Base-by-base conservation (phyloP, 2,329 filamentous ascomycete genomes). In the Rugonectria rugulosa region DNA sequence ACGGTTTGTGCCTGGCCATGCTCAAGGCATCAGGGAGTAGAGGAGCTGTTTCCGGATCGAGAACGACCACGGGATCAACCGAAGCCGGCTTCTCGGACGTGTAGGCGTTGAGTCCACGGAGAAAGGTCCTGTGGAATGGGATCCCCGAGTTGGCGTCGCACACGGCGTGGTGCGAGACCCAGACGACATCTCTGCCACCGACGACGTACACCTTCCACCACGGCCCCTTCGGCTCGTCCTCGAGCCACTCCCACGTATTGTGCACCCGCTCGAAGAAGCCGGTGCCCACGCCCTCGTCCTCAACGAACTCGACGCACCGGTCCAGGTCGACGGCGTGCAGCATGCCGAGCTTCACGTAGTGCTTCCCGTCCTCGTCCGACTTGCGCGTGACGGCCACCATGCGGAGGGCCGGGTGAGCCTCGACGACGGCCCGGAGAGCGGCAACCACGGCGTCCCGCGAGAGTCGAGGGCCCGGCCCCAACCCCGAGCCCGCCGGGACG, bases 181-280 rank as follows among this genome's bases (percentile, higher is more conserved):
- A 53, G 15, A 57, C 50, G 6, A 62, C 43, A 23, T 62, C 51
- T 17, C 37, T 46, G 6, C 57, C 57, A 3, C 51, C 48, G 6
- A 62, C 53, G 11, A 60, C 50, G 21, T 56, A 50, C 12, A 57
- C 50, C 32, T 32, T 55, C 58, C 57, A 60, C 54, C 46, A 53
- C 4, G 54, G 57, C 12, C 43, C 21, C 9, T 31, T 31, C 11
- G 53, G 53, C 20, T 56, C 44, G 12, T 59, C 48, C 8, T 56
- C 48, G 9, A 53, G 15, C 48, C 46, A 49, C 4, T 59, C 38
- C 42, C 49, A 61, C 24, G 40, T 48, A 36, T 61, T 59, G 42
- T 59, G 59, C 20, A 56, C 24, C 23, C 36, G 10, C 44, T 57
- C 45, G n/a, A 59, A 53, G 20, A 56, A 54, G 6, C 29, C 44